These are phyloP conservation scores for Trichoderma virens DNA, from an alignment of 495 filamentous ascomycete genomes.

Conservation along the genomic window DNA sequence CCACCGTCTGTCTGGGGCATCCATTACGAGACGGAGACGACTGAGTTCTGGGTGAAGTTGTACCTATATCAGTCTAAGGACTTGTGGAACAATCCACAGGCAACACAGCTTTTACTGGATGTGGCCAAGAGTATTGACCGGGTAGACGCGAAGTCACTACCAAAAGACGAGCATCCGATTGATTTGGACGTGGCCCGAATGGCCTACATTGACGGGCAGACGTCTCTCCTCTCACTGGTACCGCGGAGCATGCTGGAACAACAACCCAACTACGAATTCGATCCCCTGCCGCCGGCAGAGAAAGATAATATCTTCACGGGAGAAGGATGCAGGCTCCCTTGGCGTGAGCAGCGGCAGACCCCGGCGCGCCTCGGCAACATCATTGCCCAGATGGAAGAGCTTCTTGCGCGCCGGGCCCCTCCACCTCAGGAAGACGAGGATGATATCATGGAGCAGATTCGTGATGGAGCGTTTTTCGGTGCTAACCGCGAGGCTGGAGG, in stretches of 20 bases:
- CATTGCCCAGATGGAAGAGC: neutral
- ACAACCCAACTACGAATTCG: constrained; percentile 52
- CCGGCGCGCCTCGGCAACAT: neutral
- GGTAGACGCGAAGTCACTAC: constrained; percentile 38
- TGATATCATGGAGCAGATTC: neutral
- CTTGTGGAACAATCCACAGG: constrained; percentile 80
- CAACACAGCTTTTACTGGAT: constrained; percentile 61
- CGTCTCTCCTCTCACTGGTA: constrained; percentile 51
- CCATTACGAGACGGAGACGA: constrained; percentile 49
- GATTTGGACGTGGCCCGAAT: constrained; percentile 63
- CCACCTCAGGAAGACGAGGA: neutral
- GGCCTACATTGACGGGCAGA: constrained; percentile 67
- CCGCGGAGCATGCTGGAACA: constrained; percentile 44
- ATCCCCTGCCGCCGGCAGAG: constrained; percentile 56
- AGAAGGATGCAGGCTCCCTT: constrained; percentile 28
- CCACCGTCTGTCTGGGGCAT: constrained; percentile 78
- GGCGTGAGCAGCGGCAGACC: constrained; percentile 9
- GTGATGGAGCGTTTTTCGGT: neutral
- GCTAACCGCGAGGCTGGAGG: neutral
- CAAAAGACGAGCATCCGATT: constrained; percentile 20
- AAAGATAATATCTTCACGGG: constrained; percentile 40
- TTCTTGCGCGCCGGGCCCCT: neutral
- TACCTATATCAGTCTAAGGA: constrained; percentile 78
- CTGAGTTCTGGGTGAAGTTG: constrained; percentile 65
- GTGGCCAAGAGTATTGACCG: constrained; percentile 50